phyloP scores from a whole-genome alignment of 2,329 filamentous ascomycete genomes.

The Alternaria sp. region DNA sequence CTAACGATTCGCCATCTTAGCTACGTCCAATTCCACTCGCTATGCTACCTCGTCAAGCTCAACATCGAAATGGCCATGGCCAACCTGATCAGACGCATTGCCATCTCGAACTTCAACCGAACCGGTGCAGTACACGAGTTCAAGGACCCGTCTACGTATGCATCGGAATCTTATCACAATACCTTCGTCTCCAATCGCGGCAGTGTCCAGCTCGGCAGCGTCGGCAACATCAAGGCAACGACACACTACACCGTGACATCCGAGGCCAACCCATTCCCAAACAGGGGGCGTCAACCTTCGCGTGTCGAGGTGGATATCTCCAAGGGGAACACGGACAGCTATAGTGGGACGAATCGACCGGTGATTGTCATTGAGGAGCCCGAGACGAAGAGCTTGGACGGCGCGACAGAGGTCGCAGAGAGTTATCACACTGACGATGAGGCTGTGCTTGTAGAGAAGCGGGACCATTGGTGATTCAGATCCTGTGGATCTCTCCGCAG shows the following conservation, averaged over 20 bases:
- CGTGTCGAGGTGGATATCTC: not conserved
- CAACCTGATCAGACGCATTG: slow-evolving; percentile 31
- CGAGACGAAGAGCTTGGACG: not conserved
- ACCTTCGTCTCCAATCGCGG: not conserved
- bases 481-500: not conserved
- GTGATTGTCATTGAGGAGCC: not conserved
- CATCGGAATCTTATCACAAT: not conserved
- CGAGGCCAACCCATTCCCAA: not conserved
- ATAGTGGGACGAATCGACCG: not conserved
- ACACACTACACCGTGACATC: not conserved
- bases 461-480: not conserved
- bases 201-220: not conserved
- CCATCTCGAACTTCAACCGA: not conserved
- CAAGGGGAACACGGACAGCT: not conserved
- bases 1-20: slow-evolving; percentile 3
- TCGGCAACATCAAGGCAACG: not conserved
- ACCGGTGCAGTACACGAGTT: not conserved
- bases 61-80: slow-evolving; percentile 51
- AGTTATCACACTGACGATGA: not conserved
- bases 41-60: slow-evolving; percentile 54
- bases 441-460: not conserved
- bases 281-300: not conserved
- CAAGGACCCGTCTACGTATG: not conserved
- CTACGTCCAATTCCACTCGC: slow-evolving; percentile 55
- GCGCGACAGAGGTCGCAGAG: not conserved